These are phyloP conservation scores for Akanthomyces muscarius DNA, from an alignment of 2,329 filamentous ascomycete species.

Conservation along the genomic window DNA sequence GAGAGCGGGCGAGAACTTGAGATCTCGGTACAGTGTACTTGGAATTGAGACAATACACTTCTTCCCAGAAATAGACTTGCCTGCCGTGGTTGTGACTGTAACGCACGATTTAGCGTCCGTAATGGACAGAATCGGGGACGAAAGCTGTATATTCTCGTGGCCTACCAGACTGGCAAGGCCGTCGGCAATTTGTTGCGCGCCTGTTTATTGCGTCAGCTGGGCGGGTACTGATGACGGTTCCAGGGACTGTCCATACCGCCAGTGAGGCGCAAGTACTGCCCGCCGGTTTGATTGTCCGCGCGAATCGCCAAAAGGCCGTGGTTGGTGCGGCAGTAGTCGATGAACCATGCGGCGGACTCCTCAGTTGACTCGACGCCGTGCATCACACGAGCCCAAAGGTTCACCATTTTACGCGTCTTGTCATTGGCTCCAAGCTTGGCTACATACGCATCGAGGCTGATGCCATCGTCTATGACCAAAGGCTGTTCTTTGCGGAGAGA, in stretches of 20 bases:
- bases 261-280: slow-evolving; percentile 26
- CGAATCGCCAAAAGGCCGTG: slow-evolving; percentile 32
- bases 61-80: too few species aligned
- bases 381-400: slow-evolving; percentile 36
- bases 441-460: too few species aligned
- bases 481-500: background rate
- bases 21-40: background rate
- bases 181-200: too few species aligned
- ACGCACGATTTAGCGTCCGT: too few species aligned
- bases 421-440: slow-evolving; percentile 26
- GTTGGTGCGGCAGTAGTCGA: slow-evolving; percentile 36
- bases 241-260: background rate
- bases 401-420: slow-evolving; percentile 32
- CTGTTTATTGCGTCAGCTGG: too few species aligned
- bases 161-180: too few species aligned
- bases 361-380: slow-evolving; percentile 34
- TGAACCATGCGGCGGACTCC: slow-evolving; percentile 34
- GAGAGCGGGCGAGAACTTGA: background rate
- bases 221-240: too few species aligned
- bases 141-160: too few species aligned
- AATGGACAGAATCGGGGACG: too few species aligned
- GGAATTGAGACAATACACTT: too few species aligned
- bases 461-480: too few species aligned
- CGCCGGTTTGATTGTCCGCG: slow-evolving; percentile 33
- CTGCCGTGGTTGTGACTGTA: too few species aligned